Evolutionary conservation across 139 green algal genomes (phyloP).

Genomic region (Nannochloris sp.): DNA sequence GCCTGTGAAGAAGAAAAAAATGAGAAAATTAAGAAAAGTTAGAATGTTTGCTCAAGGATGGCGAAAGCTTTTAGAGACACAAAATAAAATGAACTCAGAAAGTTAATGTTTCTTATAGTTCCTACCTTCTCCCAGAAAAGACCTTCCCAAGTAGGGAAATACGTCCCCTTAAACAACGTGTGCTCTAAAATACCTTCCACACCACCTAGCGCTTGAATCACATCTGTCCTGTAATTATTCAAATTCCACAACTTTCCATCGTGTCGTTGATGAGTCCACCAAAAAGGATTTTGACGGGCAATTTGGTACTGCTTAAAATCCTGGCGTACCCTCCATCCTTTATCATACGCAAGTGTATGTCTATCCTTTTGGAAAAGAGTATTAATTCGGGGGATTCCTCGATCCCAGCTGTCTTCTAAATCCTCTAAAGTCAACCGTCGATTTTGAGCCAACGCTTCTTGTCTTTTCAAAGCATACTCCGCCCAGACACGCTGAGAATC

Average conservation of each 20-base stretch:
- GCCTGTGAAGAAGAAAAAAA: constrained; percentile 1
- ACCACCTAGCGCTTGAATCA: constrained; percentile 95
- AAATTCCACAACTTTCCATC: constrained; percentile 99
- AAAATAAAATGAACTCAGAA: constrained; percentile 3
- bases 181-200: constrained; percentile 99
- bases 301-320: constrained; percentile 90
- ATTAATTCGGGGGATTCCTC: constrained; percentile 98
- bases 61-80: too few species aligned
- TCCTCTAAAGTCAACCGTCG: constrained; percentile 83
- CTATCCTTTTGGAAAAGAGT: constrained; percentile 99
- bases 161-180: constrained; percentile 99
- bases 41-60: too few species aligned
- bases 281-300: constrained; percentile 90
- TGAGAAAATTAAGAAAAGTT: background rate
- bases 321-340: constrained; percentile 94
- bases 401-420: constrained; percentile 96
- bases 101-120: constrained; percentile 34
- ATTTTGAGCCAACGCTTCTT: constrained; percentile 72
- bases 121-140: constrained; percentile 99
- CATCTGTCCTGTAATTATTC: constrained; percentile 98
- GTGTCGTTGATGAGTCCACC: constrained; percentile 99
- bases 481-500: constrained; percentile 97
- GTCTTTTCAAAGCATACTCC: constrained; percentile 98
- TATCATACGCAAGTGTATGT: constrained; percentile 98
- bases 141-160: constrained; percentile 99